Percentiles rank a stretch among this genome's conserved stretches.
phyloP scores from a whole-genome alignment of 2,329 filamentous ascomycete genomes.

The Pseudocercospora vitis region DNA sequence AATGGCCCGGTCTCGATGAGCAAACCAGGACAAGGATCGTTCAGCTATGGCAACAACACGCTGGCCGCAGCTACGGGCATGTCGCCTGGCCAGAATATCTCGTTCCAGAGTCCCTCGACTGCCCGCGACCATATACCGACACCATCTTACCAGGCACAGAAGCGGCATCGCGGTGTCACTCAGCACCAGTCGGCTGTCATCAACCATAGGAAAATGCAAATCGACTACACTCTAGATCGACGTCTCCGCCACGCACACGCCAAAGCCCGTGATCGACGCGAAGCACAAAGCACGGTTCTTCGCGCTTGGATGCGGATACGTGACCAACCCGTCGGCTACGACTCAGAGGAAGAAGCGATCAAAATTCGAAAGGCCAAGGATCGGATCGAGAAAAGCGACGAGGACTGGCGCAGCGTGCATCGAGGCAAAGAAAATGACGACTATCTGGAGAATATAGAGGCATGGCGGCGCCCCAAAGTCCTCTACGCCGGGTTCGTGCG shows the following conservation, averaged over 20 bases:
- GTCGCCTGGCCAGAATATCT: conserved; percentile 25
- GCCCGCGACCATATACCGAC: conserved; percentile 37
- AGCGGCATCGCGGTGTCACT: conserved; percentile 70
- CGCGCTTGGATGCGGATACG: conserved; percentile 66
- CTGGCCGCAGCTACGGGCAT: conserved; percentile 15
- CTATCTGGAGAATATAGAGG: conserved; percentile 27
- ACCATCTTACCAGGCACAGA: conserved; percentile 40
- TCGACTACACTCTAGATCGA: conserved; percentile 79
- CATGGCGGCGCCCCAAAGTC: conserved; percentile 27
- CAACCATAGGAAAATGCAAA: conserved; percentile 72
- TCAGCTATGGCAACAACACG: conserved; percentile 15
- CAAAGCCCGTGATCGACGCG: conserved; percentile 60
- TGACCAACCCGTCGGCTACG: conserved; percentile 47
- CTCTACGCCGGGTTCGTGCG: conserved; percentile 58
- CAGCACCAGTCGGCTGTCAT: conserved; percentile 81
- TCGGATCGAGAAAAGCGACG: conserved; percentile 39
- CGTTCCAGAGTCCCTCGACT: conserved; percentile 27
- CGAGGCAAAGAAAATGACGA: conserved; percentile 36
- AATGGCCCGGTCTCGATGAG: conserved; percentile 23
- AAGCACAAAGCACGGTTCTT: conserved; percentile 65
- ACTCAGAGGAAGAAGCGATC: conserved; percentile 46
- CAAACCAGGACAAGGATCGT: conserved; percentile 17
- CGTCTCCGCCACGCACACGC: conserved; percentile 68
- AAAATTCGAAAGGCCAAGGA: conserved; percentile 31
- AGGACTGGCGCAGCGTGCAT: conserved; percentile 32